Evolutionary conservation across 352 stramenopile genomes (phyloP), one percentile per base, ranked within the genome.

Genomic region (Pythium grandisporangium): DNA sequence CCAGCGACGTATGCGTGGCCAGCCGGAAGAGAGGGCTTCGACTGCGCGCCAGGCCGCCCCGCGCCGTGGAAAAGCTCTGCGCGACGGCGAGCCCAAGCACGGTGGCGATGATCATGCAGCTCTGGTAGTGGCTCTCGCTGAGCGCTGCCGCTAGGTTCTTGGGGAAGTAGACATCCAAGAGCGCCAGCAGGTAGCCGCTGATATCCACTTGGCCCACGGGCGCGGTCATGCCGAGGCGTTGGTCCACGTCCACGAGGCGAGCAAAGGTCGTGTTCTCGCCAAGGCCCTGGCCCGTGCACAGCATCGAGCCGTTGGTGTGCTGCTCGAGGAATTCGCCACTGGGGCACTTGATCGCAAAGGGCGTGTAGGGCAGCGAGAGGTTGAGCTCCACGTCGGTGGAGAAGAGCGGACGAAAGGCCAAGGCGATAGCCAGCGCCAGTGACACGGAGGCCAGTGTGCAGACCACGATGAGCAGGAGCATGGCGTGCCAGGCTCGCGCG

Each of bases 311-410:
- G 6, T 53, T 21, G 2, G 39, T 27, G 17, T 63, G 45, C 24
- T 76, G 50, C 36, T 64, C 45, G 10, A 84, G 51, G 34, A 63
- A 80, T 37, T 68, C 70, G 35, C 43, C 41, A 42, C 83, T 70
- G 24, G 55, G 34, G 43, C 72, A 86, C 44, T 73, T 66, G 47
- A 84, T 81, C 12, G 66, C 70, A 43, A 84, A 87, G 3, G 51
- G 61, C 7, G 52, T 24, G 42, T 67, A 51, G 5, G 60, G 42
- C 4, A 80, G 53, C 0, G 30, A 41, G 21, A 77, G 55, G 5
- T 55, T 51, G 0, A 43, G 11, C 13, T 26, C 17, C 21, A 53
- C 44, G 7, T 65, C 55, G 49, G 63, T 50, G 22, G 60, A 44
- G n/a, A 76, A 63, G 6, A 46, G 52, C 25, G 57, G 55, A 1